These are phyloP conservation scores for Monosporozyma servazzii DNA, from an alignment of 805 yeast genomes.

Conservation along the genomic window DNA sequence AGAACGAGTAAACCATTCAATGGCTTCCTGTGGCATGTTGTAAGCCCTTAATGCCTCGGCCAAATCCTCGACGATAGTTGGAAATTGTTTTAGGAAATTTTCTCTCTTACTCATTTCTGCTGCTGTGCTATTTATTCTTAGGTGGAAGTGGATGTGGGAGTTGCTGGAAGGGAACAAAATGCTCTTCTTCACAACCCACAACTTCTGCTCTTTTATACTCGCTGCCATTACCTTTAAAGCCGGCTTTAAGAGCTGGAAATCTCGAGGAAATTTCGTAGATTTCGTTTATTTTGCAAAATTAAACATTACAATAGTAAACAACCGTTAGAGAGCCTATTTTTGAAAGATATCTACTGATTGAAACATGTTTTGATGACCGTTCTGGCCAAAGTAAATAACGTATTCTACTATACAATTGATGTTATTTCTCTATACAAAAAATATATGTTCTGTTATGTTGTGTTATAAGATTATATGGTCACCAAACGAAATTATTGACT, in stretches of 20 bases:
- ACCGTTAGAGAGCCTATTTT: neutral
- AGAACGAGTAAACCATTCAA: slow-evolving; percentile 69
- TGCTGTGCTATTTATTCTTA: neutral
- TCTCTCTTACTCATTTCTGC: slow-evolving; percentile 28
- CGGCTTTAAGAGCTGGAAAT: neutral
- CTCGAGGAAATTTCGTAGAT: neutral
- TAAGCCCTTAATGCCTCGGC: slow-evolving; percentile 50
- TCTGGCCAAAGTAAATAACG: too few relatives aligned
- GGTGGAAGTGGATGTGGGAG: neutral
- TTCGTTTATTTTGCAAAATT: neutral
- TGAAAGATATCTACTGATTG: too few relatives aligned
- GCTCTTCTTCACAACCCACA: too few relatives aligned
- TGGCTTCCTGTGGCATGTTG: slow-evolving; percentile 80
- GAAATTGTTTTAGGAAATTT: slow-evolving; percentile 61
- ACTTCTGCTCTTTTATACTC: neutral
- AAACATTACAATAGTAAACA: too few relatives aligned
- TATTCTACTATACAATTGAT: neutral
- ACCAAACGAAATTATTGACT: too few relatives aligned
- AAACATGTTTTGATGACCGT: too few relatives aligned
- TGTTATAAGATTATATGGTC: neutral
- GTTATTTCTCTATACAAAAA: neutral
- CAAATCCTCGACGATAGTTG: slow-evolving; percentile 67
- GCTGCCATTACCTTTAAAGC: neutral
- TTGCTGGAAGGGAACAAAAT: neutral
- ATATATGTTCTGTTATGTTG: neutral